phyloP scores from a whole-genome alignment of 345 rosid genomes.

The Viola odorata region DNA sequence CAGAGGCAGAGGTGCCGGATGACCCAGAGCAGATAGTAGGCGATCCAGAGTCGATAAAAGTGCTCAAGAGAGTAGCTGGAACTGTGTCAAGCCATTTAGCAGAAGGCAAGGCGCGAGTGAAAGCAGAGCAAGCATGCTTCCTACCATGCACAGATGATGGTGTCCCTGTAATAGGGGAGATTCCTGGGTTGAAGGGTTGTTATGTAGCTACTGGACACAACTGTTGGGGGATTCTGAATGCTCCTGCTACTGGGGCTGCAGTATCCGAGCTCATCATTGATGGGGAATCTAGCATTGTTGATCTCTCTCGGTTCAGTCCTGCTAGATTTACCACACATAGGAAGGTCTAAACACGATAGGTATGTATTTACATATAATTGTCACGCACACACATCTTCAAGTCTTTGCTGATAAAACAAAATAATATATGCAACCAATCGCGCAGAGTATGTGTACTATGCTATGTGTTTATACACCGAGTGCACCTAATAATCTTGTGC shows the following conservation, averaged over 20 bases:
- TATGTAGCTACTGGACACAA: conserved; percentile 79
- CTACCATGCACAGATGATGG: conserved; percentile 75
- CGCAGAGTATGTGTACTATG: too few relatives aligned
- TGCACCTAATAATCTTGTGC: too few relatives aligned
- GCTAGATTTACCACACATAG: conserved; percentile 43
- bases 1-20: conserved; percentile 67
- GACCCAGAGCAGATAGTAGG: conserved; percentile 57
- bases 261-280: conserved; percentile 74
- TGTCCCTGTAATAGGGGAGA: conserved; percentile 66
- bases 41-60: conserved; percentile 56
- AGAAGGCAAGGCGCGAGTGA: conserved; percentile 52
- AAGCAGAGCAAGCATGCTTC: conserved; percentile 90
- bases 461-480: too few relatives aligned
- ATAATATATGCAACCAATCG: too few relatives aligned
- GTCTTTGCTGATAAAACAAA: too few relatives aligned
- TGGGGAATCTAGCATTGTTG: conserved; percentile 53
- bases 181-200: conserved; percentile 63
- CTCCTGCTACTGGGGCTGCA: conserved; percentile 85
- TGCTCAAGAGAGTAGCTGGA: conserved; percentile 68
- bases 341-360: background rate
- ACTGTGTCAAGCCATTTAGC: conserved; percentile 64
- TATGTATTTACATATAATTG: too few relatives aligned
- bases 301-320: conserved; percentile 66
- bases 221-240: conserved; percentile 93
- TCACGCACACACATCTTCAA: too few relatives aligned